phyloP scores from a whole-genome alignment of 768 basidiomycete species.

The Boletales sp. region DNA sequence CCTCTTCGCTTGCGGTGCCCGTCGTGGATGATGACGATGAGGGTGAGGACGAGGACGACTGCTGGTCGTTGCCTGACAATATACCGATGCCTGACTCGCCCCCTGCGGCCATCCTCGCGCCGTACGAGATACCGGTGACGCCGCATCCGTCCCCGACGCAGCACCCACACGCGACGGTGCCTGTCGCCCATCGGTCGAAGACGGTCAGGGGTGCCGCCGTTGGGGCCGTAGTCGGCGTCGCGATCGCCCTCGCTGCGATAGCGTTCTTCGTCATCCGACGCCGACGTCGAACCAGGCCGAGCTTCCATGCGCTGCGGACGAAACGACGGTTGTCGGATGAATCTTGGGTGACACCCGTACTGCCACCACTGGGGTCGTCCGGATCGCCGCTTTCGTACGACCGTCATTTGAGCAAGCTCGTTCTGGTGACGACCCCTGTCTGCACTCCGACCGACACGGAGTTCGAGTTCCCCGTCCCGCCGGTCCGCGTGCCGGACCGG shows the following conservation, averaged over 20 bases:
- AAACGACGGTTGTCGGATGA: slow-evolving; percentile 22
- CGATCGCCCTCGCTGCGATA: slow-evolving; percentile 10
- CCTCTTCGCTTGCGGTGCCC: slow-evolving; percentile 3
- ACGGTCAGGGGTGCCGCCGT: slow-evolving; percentile 10
- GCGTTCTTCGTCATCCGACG: slow-evolving; percentile 12
- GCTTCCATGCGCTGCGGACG: neutral
- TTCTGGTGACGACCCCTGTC: slow-evolving; percentile 15
- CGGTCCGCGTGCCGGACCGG: slow-evolving; percentile 19
- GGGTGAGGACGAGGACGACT: slow-evolving; percentile 2
- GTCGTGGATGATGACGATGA: slow-evolving; percentile 9
- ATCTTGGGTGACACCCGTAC: slow-evolving; percentile 21
- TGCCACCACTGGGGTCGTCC: slow-evolving; percentile 6
- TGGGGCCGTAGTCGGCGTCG: slow-evolving; percentile 14
- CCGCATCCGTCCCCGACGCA: slow-evolving; percentile 5
- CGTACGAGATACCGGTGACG: slow-evolving; percentile 6
- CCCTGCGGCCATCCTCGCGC: slow-evolving; percentile 6
- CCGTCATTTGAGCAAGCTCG: slow-evolving; percentile 14
- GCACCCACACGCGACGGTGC: slow-evolving; percentile 8
- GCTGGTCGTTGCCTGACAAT: neutral
- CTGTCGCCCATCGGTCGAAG: slow-evolving; percentile 2
- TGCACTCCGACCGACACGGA: slow-evolving; percentile 20
- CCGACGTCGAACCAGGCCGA: slow-evolving; percentile 3
- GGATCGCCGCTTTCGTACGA: slow-evolving; percentile 10
- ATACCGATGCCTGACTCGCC: neutral
- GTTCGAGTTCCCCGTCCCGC: slow-evolving; percentile 9